Percentiles rank a stretch among this genome's conserved stretches.
These are phyloP conservation scores for Saraca asoca DNA, from an alignment of 331 rosid genomes.

Conservation along the genomic window DNA sequence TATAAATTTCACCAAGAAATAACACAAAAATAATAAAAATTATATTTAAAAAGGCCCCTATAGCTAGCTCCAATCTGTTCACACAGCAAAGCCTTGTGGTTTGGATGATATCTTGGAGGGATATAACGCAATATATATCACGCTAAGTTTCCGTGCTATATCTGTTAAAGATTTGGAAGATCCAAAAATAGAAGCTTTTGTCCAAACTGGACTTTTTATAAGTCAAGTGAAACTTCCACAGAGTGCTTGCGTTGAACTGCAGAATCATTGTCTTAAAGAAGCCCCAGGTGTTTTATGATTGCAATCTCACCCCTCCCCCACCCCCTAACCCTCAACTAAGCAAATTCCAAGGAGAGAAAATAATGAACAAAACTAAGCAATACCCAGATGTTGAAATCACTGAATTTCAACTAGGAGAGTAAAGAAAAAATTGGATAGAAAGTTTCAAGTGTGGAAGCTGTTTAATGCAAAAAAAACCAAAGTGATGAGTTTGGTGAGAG, in stretches of 20 bases:
- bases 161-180: constrained; percentile 68
- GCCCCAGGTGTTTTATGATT: constrained; percentile 31
- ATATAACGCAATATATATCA: neutral
- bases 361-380: constrained; percentile 24
- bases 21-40: neutral
- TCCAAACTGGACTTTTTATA: constrained; percentile 52
- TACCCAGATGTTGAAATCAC: constrained; percentile 37
- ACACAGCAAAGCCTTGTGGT: constrained; percentile 7
- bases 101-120: neutral
- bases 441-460: constrained; percentile 24
- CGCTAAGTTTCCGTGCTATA: constrained; percentile 56
- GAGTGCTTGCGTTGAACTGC: constrained; percentile 47
- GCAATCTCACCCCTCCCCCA: constrained; percentile 40
- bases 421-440: constrained; percentile 9
- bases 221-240: constrained; percentile 55
- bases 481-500: neutral
- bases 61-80: neutral
- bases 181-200: constrained; percentile 82
- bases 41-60: neutral
- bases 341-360: constrained; percentile 24
- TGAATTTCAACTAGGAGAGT: constrained; percentile 29
- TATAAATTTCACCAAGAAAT: constrained; percentile 18
- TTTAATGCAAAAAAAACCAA: constrained; percentile 10
- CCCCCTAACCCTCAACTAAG: constrained; percentile 29
- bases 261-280: constrained; percentile 69